Evolutionary conservation across 2,329 filamentous ascomycete genomes (phyloP).

Genomic region (Pseudogymnoascus destructans): DNA sequence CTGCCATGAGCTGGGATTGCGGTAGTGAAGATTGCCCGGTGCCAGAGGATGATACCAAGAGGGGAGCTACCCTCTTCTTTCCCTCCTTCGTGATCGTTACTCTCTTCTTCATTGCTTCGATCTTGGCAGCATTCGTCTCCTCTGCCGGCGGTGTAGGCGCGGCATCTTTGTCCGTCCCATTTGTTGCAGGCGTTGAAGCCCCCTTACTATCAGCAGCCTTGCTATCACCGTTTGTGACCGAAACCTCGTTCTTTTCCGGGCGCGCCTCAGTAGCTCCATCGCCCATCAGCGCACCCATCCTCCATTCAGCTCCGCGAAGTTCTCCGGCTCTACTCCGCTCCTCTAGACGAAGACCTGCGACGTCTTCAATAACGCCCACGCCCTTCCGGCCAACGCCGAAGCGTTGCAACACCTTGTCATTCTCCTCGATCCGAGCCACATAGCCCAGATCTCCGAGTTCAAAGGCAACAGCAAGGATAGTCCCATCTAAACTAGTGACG

Average conservation of each 20-base stretch:
- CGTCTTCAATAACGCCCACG: conserved; percentile 83
- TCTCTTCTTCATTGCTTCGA: conserved; percentile 69
- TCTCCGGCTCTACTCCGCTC: conserved; percentile 88
- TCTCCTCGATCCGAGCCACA: conserved; percentile 74
- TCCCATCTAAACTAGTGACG: conserved; percentile 77
- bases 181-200: conserved; percentile 16
- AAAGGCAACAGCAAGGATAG: conserved; percentile 71
- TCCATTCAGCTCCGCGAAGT: conserved; percentile 74
- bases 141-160: conserved; percentile 13
- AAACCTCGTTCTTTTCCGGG: conserved; percentile 22
- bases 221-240: conserved; percentile 13
- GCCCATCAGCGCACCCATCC: conserved; percentile 98
- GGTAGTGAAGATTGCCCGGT: conserved; percentile 79
- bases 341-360: conserved; percentile 76
- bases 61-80: conserved; percentile 85
- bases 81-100: conserved; percentile 94
- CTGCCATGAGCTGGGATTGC: conserved; percentile 74
- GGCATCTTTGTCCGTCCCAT: background rate
- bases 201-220: conserved; percentile 17
- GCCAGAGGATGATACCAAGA: conserved; percentile 81
- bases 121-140: conserved; percentile 44
- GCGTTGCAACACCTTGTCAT: conserved; percentile 83
- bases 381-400: conserved; percentile 80
- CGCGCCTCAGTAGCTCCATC: conserved; percentile 38
- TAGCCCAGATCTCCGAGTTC: conserved; percentile 80